Evolutionary conservation across 768 basidiomycete genomes (phyloP).

Genomic region (Tephrocybe sp.): DNA sequence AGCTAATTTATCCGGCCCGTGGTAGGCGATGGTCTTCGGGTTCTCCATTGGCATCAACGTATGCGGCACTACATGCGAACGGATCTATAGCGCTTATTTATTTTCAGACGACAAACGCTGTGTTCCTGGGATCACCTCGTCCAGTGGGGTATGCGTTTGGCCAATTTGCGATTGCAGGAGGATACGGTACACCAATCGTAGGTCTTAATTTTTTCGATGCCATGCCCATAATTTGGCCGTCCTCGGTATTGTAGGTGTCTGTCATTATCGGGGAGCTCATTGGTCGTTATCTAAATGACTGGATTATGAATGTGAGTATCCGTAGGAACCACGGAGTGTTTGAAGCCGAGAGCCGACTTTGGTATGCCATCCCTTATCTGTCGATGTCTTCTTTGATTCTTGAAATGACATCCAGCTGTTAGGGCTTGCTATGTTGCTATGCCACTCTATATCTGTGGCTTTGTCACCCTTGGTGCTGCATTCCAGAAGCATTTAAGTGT

Average conservation of each 20-base stretch:
- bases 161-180: slow-evolving; percentile 36
- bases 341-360: slow-evolving; percentile 44
- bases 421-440: slow-evolving; percentile 54
- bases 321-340: slow-evolving; percentile 37
- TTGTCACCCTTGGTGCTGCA: slow-evolving; percentile 47
- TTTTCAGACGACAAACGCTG: slow-evolving; percentile 30
- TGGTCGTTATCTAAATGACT: slow-evolving; percentile 37
- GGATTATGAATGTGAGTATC: slow-evolving; percentile 29
- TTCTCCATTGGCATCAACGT: slow-evolving; percentile 33
- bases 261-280: slow-evolving; percentile 35
- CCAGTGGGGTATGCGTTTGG: slow-evolving; percentile 33
- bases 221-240: background rate
- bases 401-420: background rate
- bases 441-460: slow-evolving; percentile 51
- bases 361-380: slow-evolving; percentile 24
- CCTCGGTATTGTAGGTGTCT: slow-evolving; percentile 22
- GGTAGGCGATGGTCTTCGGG: slow-evolving; percentile 27
- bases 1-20: background rate
- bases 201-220: slow-evolving; percentile 3
- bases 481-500: slow-evolving; percentile 45
- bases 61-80: slow-evolving; percentile 18
- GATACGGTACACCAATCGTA: slow-evolving; percentile 37
- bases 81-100: slow-evolving; percentile 2
- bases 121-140: slow-evolving; percentile 24
- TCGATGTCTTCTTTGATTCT: background rate